Base-by-base conservation (phyloP, 352 stramenopile genomes). In the Globisporangium barbulae region DNA sequence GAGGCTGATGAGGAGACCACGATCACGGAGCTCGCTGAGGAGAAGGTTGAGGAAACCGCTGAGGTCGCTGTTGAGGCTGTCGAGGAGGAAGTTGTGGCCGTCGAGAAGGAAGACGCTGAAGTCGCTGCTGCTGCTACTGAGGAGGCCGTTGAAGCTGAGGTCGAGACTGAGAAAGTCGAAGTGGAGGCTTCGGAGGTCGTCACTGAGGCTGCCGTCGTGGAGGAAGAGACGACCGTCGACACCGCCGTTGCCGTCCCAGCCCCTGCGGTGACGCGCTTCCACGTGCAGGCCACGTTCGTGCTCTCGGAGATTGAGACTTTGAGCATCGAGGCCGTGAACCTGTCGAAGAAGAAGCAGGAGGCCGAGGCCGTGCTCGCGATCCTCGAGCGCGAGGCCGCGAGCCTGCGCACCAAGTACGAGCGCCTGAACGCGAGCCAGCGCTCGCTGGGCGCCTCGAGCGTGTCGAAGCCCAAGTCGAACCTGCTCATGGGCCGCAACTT, bases 331-430 rank as follows among this genome's bases (percentile, higher is more conserved):
- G 84, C 85, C 28, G 81, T 93, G 41, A 69, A 70, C 30, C 72
- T 95, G 39, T 88, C 84, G 47, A 90, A 89, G 72, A 76, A 88
- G 68, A 95, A 95, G 70, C 78, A 91, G 65, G 86, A 93, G 55
- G 78, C 81, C 22, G 86, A 93, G 62, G 76, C 83, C 10, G 67
- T 72, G 45, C 70, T 93, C 19, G 68, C 75, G 42, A 59, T 83
- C 56, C 67, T 93, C 53, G 86, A 95, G 64, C 83, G 82, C 25
- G 86, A 95, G 67, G 81, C 83, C 60, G 74, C 75, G 50, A 90
- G 78, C 48, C 74, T 91, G 55, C 86, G 86, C 49, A 90, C 76
- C 59, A 89, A 90, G 74, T 92, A 92, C 61, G 84, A 94, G 60
- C 86, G 86, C 15, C 64, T 95, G 62, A 91, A 85, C 67, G 79